Base-by-base conservation (phyloP, 2,329 filamentous ascomycete genomes). In the Aspergillus luchuensis region DNA sequence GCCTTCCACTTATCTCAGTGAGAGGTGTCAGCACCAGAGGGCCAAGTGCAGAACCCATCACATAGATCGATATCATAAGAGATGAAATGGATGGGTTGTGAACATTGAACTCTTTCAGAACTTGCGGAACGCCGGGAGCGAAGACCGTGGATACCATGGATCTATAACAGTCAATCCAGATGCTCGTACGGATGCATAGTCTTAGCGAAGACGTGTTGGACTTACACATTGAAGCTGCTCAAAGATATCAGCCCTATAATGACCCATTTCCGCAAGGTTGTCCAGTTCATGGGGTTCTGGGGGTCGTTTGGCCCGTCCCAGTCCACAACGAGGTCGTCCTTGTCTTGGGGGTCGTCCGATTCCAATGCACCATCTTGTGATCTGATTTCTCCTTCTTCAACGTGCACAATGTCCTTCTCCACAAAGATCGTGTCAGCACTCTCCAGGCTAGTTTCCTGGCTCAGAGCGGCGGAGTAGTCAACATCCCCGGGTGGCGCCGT, bases 1-100 rank as follows among this genome's bases (percentile, higher is more conserved):
- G 72, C 3, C 87, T 80, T 0, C 88, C 88, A 67, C 87, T 88
- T 60, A 89, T 84, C 71, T 90, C 87, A 2, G 81, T 85, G 39
- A 87, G 68, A 0, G 85, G 85, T 2, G 84, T 83, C 3, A 87
- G 68, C 53, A 86, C 77, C 4, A 87, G 71, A 2, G 85, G 85
- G 0, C 85, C 85, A 23, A 87, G 72, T 11, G 80, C 82, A 58
- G 85, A 86, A 0, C 84, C 84, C 1, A 87, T 74, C 15, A 88
- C 74, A 71, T 85, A 87, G 61, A 88, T 85, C 65, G 81, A 84
- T 50, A 86, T 83, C 19, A 83, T 79, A 66, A 86, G 79, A 39
- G 82, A 74, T 13, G 72, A 79, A 3, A 81, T 63, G 2, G 79
- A 79, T 5, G 69, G 60, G 60, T 77, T 74, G 15, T 66, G 63